Evolutionary conservation across 1,284 basidiomycete species (phyloP), one percentile per base, ranked within the genome.

Genomic region (Ceratobasidium theobromae): DNA sequence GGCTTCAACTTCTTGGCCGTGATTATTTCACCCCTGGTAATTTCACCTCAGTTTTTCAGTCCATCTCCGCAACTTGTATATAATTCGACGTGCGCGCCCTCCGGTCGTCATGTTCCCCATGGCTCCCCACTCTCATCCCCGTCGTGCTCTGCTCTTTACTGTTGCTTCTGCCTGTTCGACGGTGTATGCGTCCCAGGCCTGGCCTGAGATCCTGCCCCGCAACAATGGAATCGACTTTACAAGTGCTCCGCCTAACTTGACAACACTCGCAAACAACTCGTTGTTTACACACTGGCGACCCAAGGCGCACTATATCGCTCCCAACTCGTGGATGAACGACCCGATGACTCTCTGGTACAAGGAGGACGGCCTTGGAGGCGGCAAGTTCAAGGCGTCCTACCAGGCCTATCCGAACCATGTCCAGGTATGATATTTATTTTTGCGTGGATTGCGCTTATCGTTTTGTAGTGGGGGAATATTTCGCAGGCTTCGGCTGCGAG

Each of bases 361-460:
- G 60, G 12, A 32, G 4, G 60, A 64, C 28, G 60, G 60, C 1
- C 35, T 43, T 30, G 60, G 60, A 14, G 60, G 60, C 2, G 49
- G 60, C 35, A 64, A 64, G 60, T 64, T 64, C 60, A 64, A 64
- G 48, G 60, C 60, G 14, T 64, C 60, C 25, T 64, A 64, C 38
- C 60, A 64, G 35, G 60, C 60, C 6, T 38, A 53, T 32, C 60
- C 60, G 35, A 41, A 53, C 35, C 60, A 64, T 43, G 49, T 64
- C 1, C 33, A 41, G 49, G 60, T 64, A 40, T 45, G 49, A n/a
- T n/a, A n/a, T n/a, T n/a, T 25, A 41, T 18, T 21, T 18, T 11
- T 14, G 21, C 40, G 14, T n/a, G 30, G 18, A 46, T 51, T 23
- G 9, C 18, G 28, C 21, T 40, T 25, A 14, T n/a, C 23, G 11